Base-by-base conservation (phyloP, 768 basidiomycete genomes). In the Termitomyces sp. region DNA sequence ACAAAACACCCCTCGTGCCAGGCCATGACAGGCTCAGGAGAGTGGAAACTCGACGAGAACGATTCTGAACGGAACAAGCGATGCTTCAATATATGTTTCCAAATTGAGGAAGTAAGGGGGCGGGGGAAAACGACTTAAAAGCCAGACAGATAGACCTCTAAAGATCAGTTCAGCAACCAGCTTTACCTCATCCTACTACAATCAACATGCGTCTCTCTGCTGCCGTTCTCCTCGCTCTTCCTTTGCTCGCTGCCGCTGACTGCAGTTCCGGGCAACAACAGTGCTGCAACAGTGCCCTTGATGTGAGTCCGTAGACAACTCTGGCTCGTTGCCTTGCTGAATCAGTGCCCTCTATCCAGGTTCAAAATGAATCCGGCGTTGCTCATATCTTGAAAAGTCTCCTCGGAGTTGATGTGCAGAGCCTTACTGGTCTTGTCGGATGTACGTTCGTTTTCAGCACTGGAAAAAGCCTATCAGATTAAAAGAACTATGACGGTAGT, bases 121-220 rank as follows among this genome's bases (percentile, higher is more conserved):
- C n/a, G n/a, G n/a, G n/a, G 11, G 12, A n/a, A 44, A 44, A 36
- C 42, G 16, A 13, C 18, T 36, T 53, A 53, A 45, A 52, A 38
- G 9, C 32, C 13, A 44, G 43, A 18, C 11, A 22, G 16, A 16
- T 4, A 36, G 23, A 29, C n/a, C 12, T 53, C n/a, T 15, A 20
- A 29, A 45, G n/a, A 27, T 18, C 33, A 52, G 23, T 36, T 52
- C 52, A 48, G 31, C 31, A 40, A 6, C 29, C 10, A 3, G 31
- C 39, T 44, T 18, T 49, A 41, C 32, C 22, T 33, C 13, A 4
- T 3, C 7, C 7, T 29, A 22, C 36, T 4, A 27, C 16, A 29
- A 20, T 48, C 27, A 48, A 46, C 23, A 54, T 54, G 53, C 53
- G 46, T 11, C 38, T 54, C 32, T 54, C 53, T 2, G 46, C 53